Base-by-base conservation (phyloP, 371 early-diverging fungal species). In the Lichtheimia corymbifera region DNA sequence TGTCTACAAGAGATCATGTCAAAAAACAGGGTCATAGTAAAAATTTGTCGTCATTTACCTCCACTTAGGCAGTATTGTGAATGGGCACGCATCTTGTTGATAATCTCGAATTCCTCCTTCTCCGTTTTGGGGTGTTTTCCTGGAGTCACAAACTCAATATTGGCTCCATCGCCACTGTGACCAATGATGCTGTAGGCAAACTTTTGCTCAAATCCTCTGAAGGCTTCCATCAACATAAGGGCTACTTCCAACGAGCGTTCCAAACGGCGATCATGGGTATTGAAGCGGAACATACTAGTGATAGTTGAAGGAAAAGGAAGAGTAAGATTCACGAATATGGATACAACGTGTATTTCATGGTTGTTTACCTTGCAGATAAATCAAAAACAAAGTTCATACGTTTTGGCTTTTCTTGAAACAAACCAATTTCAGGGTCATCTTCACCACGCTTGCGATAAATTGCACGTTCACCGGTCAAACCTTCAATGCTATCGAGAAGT, bases 381-480 rank as follows among this genome's bases (percentile, higher is more conserved):
- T 93, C 94, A 78, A 92, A 93, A 15, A 87, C 88, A 79, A 93
- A 87, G 56, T 81, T 80, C 81, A 93, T 84, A 58, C 83, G 74
- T 66, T 93, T 93, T n/a, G 94, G 94, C 57, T 80, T 83, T 27
- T 86, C 83, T 64, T 88, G 88, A 69, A 86, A 85, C 25, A 82
- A 56, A 17, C 88, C 88, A 61, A 84, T 72, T 42, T 85, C 86
- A 12, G 88, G 87, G 56, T 91, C 90, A 59, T 88, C 85, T n/a
- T 88, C 87, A 12, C 93, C 92, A 52, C 94, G 81, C 24, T 88
- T 79, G 66, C 90, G 91, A 72, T 93, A 94, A 47, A 94, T 89
- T 28, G 86, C 80, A 49, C 82, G 77, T 49, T 93, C 93, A 2
- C 94, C 94, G 3, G 90, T 89, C 27, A 94, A 65, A 9, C 92